Conservation (phyloP, 2,329 filamentous ascomycete genomes). For the Fusarium goolgardi region DNA sequence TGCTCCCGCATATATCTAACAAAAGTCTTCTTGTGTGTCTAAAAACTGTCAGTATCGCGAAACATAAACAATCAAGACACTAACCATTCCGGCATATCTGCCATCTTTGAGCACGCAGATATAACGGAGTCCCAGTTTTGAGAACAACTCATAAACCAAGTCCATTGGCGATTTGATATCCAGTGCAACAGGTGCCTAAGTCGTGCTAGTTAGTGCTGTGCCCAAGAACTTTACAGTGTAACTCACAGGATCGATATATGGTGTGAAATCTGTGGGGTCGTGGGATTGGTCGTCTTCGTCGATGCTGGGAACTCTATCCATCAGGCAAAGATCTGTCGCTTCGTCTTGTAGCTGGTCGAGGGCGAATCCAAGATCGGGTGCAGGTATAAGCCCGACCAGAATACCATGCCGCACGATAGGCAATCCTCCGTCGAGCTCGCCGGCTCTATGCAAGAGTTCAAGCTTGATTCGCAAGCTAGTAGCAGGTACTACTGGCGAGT, state of each 20-base stretch:
- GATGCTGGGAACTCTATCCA: conserved; percentile 74
- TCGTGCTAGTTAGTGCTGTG: conserved; percentile 25
- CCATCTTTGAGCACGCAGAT: conserved; percentile 90
- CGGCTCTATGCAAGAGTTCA: conserved; percentile 81
- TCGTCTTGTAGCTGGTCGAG: conserved; percentile 86
- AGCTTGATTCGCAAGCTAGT: conserved; percentile 82
- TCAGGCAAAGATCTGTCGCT: conserved; percentile 78
- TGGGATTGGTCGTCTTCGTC: conserved; percentile 72
- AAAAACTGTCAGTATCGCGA: conserved; percentile 24
- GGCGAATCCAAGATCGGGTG: conserved; percentile 92
- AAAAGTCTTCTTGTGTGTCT: conserved; percentile 96
- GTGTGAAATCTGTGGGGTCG: conserved; percentile 86
- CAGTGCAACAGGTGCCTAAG: conserved; percentile 83
- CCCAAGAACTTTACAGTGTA: not conserved
- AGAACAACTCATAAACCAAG: conserved; percentile 95
- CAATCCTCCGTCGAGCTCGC: conserved; percentile 91
- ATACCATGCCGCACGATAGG: conserved; percentile 84
- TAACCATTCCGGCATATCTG: conserved; percentile 86
- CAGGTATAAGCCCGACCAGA: conserved; percentile 90
- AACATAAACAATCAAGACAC: conserved; percentile 47
- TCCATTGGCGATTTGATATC: conserved; percentile 94
- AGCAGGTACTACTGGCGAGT: conserved; percentile 82
- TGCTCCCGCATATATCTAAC: conserved; percentile 92
- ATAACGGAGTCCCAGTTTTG: conserved; percentile 91
- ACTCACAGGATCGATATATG: conserved; percentile 86